Percentiles rank a stretch among this genome's conserved stretches.
These are phyloP conservation scores for Claviceps lovelessii DNA, from an alignment of 2,329 filamentous ascomycete species.

Conservation along the genomic window DNA sequence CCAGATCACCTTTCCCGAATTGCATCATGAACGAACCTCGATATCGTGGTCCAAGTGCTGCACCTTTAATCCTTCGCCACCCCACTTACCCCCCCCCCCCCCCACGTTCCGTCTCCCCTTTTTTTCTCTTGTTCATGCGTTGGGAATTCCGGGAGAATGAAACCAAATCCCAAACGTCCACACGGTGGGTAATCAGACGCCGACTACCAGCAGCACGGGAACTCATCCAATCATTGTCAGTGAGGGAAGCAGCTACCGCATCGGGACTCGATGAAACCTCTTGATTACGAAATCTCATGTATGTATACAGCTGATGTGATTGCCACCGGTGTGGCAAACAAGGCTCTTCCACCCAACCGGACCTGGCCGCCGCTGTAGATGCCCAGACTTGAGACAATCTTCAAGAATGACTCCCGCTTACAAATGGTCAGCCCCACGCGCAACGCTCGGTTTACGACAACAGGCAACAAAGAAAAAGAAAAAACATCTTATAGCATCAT, in stretches of 20 bases:
- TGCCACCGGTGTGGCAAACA: not conserved
- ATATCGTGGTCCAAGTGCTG: no score
- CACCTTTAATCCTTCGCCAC: not conserved
- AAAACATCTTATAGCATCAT: no score
- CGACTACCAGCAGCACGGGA: not conserved
- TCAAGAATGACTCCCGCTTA: no score
- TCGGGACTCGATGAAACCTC: not conserved
- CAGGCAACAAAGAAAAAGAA: no score
- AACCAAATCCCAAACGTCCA: not conserved
- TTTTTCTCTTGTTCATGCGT: not conserved
- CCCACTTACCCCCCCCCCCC: no score
- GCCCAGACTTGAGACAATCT: not conserved
- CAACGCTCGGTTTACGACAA: no score
- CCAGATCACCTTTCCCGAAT: no score
- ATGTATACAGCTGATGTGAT: not conserved
- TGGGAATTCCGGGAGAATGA: not conserved
- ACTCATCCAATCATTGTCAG: not conserved
- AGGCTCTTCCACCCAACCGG: not conserved
- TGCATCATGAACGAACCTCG: no score
- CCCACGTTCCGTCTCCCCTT: not conserved
- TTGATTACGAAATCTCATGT: not conserved
- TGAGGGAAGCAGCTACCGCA: not conserved
- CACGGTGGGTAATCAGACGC: not conserved
- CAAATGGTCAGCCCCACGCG: no score
- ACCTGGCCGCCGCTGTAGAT: not conserved